Percentiles rank a stretch among this genome's conserved stretches.
phyloP scores from a whole-genome alignment of 1,284 basidiomycete genomes.

The Hemileia vastatrix region DNA sequence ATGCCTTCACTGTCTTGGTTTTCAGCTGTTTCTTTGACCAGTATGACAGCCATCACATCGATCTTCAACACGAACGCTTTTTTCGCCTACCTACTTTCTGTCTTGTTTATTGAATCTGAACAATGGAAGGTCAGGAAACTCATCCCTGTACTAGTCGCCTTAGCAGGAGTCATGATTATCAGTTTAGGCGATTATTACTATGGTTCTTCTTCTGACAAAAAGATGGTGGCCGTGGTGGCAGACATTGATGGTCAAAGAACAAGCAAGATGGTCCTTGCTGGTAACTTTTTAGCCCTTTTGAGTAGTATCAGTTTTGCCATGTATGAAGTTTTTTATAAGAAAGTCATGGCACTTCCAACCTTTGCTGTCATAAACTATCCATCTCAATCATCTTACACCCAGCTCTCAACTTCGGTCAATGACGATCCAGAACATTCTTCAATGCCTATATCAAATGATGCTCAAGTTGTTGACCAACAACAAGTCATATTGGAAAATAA shows the following conservation, averaged over 20 bases:
- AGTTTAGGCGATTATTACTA: no score
- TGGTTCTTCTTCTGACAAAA: no score
- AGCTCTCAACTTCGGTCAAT: not conserved
- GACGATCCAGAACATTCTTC: not conserved
- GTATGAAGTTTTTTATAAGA: constrained; percentile 14
- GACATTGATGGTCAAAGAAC: no score
- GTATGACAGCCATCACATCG: constrained; percentile 7
- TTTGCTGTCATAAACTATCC: not conserved
- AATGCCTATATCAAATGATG: not conserved
- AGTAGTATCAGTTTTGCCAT: constrained; percentile 4
- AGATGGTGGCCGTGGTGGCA: no score
- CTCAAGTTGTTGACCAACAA: not conserved
- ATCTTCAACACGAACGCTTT: constrained; percentile 13
- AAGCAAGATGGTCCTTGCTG: no score
- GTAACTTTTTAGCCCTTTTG: constrained; percentile 4
- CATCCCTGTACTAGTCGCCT: not conserved
- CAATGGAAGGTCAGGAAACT: not conserved
- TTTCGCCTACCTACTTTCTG: constrained; percentile 3
- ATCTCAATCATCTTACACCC: not conserved
- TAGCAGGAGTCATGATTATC: constrained; percentile 2
- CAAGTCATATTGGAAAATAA: not conserved
- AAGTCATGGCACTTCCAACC: not conserved
- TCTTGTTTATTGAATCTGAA: not conserved
- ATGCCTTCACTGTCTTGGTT: constrained; percentile 9
- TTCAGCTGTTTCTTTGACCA: not conserved